Evolutionary conservation across 805 yeast species (phyloP).

Genomic region (Ogataea saltuana): DNA sequence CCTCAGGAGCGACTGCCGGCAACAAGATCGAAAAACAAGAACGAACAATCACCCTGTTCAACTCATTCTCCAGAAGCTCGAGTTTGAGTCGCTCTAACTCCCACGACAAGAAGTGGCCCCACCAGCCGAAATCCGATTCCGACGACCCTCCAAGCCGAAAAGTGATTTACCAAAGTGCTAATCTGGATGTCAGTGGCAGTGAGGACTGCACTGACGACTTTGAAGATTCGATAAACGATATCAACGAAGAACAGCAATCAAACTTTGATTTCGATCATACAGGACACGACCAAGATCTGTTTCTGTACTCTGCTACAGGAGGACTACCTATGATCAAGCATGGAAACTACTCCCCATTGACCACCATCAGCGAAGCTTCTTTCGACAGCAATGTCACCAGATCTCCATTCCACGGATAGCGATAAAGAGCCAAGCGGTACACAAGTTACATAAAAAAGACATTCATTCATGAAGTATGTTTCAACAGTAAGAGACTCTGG

Average conservation of each 20-base stretch:
- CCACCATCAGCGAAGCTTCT: constrained; percentile 34
- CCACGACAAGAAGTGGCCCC: constrained; percentile 5
- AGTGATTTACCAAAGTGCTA: constrained; percentile 11
- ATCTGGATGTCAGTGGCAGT: constrained; percentile 20
- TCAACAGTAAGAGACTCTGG: no score
- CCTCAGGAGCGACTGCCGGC: background rate
- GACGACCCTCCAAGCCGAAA: background rate
- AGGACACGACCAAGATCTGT: constrained; percentile 11
- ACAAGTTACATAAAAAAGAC: background rate
- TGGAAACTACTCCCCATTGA: constrained; percentile 27
- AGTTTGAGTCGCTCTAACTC: constrained; percentile 5
- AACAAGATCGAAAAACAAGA: constrained; percentile 18
- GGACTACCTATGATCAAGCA: constrained; percentile 13
- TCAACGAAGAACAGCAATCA: background rate
- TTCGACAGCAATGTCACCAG: constrained; percentile 23
- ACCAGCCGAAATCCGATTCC: constrained; percentile 2
- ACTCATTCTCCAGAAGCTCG: constrained; percentile 13
- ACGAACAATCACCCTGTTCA: constrained; percentile 35
- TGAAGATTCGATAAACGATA: constrained; percentile 5
- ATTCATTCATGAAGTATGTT: no score
- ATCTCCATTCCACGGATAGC: constrained; percentile 9
- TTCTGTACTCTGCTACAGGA: constrained; percentile 15
- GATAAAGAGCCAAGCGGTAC: background rate
- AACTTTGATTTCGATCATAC: no score
- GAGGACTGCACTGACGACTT: constrained; percentile 17